Evolutionary conservation across 2,329 filamentous ascomycete genomes (phyloP).

Genomic region (Colletotrichum sp.): DNA sequence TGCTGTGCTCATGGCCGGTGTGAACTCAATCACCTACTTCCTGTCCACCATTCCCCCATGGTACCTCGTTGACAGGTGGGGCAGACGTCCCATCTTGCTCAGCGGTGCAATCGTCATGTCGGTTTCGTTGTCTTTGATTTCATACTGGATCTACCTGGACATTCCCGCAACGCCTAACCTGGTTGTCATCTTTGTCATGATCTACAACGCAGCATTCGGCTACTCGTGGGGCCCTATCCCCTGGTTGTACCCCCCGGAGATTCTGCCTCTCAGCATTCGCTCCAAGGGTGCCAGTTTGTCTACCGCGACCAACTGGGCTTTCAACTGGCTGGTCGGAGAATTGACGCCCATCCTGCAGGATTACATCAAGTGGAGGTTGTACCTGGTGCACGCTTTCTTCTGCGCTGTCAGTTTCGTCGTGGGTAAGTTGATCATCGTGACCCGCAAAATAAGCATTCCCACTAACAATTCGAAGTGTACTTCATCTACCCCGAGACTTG

Average conservation of each 20-base stretch:
- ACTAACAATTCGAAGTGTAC: conserved; percentile 68
- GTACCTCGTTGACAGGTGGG: conserved; percentile 95
- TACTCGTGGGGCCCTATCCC: conserved; percentile 96
- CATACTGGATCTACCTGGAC: conserved; percentile 93
- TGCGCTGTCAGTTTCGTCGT: conserved; percentile 94
- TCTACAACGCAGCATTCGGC: conserved; percentile 97
- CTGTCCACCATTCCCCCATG: conserved; percentile 93
- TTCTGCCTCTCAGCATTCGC: conserved; percentile 92
- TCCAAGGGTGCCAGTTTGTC: conserved; percentile 97
- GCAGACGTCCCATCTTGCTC: conserved; percentile 85
- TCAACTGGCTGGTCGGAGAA: conserved; percentile 96
- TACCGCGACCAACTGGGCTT: conserved; percentile 96
- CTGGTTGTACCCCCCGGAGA: conserved; percentile 99
- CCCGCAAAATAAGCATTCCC: not conserved
- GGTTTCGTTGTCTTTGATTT: conserved; percentile 84
- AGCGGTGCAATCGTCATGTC: conserved; percentile 91
- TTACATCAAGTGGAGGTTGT: conserved; percentile 90
- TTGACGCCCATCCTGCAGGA: conserved; percentile 94
- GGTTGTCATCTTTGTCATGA: conserved; percentile 95
- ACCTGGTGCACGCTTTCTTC: conserved; percentile 95
- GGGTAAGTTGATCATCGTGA: conserved; percentile 65
- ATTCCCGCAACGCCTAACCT: conserved; percentile 77
- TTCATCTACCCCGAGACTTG: conserved; percentile 98
- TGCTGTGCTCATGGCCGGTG: conserved; percentile 95
- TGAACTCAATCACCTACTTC: conserved; percentile 90